Conservation (phyloP, 2,329 filamentous ascomycete genomes). For the Colletotrichum cuscutae region DNA sequence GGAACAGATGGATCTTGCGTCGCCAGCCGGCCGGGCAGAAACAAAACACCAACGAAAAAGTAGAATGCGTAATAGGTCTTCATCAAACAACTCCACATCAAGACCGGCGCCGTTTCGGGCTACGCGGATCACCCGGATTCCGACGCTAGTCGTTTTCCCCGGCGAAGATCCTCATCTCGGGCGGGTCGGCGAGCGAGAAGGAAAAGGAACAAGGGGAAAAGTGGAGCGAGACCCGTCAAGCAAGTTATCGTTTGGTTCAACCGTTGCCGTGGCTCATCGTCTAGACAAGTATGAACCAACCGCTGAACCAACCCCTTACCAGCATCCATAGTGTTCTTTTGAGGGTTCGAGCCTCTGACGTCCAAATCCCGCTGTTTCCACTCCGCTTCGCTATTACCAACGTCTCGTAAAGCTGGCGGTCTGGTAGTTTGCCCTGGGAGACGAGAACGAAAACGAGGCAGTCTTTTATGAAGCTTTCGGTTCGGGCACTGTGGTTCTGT, state of each 20-base stretch:
- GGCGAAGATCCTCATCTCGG: conserved; percentile 34
- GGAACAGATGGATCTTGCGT: background rate
- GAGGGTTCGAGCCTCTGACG: background rate
- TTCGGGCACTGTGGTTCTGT: background rate
- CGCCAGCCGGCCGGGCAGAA: background rate
- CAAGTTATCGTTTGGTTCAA: background rate
- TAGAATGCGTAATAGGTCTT: background rate
- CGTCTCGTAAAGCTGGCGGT: background rate
- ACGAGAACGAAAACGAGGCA: background rate
- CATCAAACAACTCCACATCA: background rate
- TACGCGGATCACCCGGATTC: conserved; percentile 18
- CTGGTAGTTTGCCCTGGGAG: background rate
- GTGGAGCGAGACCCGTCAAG: no score
- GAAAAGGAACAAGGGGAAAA: background rate
- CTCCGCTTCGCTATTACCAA: background rate
- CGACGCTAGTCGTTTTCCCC: conserved; percentile 9
- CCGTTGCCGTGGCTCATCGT: background rate
- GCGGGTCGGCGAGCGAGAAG: background rate
- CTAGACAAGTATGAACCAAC: no score
- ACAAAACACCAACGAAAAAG: background rate
- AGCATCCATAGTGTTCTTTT: no score
- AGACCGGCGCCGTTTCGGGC: conserved; percentile 22
- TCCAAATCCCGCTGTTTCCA: background rate
- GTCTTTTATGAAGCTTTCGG: background rate
- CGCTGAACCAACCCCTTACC: no score